Conservation (phyloP, 768 basidiomycete genomes). For the Leccinum variicolor region DNA sequence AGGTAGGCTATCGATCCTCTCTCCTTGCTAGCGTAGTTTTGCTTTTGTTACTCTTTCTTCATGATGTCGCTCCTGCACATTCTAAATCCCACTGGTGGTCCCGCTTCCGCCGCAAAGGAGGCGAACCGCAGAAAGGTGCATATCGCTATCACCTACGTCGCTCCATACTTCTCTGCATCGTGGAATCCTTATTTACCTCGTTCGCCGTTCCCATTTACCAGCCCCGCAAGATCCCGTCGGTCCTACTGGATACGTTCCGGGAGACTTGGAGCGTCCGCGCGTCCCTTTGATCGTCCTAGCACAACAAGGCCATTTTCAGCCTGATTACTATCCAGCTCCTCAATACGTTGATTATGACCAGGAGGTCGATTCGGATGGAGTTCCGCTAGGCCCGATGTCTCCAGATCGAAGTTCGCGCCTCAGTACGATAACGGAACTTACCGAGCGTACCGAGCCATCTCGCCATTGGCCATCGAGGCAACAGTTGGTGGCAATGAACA, state of each 20-base stretch:
- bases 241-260: conserved; percentile 20
- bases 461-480: conserved; percentile 44
- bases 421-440: conserved; percentile 65
- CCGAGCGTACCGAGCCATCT: conserved; percentile 62
- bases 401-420: conserved; percentile 37
- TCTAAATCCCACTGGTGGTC: conserved; percentile 34
- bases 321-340: conserved; percentile 25
- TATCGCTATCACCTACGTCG: conserved; percentile 33
- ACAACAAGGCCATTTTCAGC: conserved; percentile 46
- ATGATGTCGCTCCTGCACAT: conserved; percentile 27
- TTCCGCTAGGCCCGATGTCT: conserved; percentile 34
- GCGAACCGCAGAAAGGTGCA: conserved; percentile 58
- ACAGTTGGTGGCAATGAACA: conserved; percentile 37
- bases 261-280: conserved; percentile 40
- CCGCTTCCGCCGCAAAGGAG: conserved; percentile 34
- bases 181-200: conserved; percentile 18
- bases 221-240: conserved; percentile 19
- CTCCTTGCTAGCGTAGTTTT: conserved; percentile 32
- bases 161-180: conserved; percentile 16
- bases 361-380: conserved; percentile 24
- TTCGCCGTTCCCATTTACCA: conserved; percentile 15
- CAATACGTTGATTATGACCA: conserved; percentile 22
- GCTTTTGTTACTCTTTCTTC: conserved; percentile 32
- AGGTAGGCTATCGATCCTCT: conserved; percentile 61
- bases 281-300: conserved; percentile 60